Evolutionary conservation across 257 asterid species (phyloP), one percentile per base, ranked within the genome.

Genomic region (Solanum bukasovii): DNA sequence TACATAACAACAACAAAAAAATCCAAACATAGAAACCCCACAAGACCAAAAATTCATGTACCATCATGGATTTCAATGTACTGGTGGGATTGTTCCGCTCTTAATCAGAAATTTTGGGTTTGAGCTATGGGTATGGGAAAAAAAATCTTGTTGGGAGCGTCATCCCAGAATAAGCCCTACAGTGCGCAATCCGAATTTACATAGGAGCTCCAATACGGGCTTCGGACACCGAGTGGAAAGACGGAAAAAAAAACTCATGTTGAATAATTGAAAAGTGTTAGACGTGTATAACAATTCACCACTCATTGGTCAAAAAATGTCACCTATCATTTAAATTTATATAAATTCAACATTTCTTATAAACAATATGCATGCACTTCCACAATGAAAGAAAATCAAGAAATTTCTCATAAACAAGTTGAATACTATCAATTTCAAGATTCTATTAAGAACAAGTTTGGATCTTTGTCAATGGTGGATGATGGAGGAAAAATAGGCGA

Each of bases 121-220:
- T 0, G 4, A 56, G 0, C 0, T 0, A 56, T 56, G 1, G 10
- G 0, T 56, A 56, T 56, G 2, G 63, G 0, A 16, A 44, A 46
- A 0, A 46, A 4, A 56, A 18, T 56, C 10, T 56, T 56, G 4
- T 56, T 18, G 1, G n/a, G 63, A 52, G 23, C 10, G 0, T 18
- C n/a, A 52, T 0, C 9, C 23, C n/a, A 52, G 9, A 52, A 18
- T 52, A 52, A 52, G n/a, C 0, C 4, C 0, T 52, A 2, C 8
- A 52, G 10, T 52, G n/a, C n/a, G n/a, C 1, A 0, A 52, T 52
- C 0, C 23, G 3, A 6, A 52, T 18, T 52, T 52, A 52, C 0
- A 52, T 18, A 0, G 4, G 0, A 52, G 4, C n/a, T 52, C 1
- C 0, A 52, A 52, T 52, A 52, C 10, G 9, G 9, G 0, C 63